A percentile compares a stretch with the other conserved stretches of the same genome.
Conservation (phyloP, 495 filamentous ascomycete genomes). For the Neurospora cerealis region DNA sequence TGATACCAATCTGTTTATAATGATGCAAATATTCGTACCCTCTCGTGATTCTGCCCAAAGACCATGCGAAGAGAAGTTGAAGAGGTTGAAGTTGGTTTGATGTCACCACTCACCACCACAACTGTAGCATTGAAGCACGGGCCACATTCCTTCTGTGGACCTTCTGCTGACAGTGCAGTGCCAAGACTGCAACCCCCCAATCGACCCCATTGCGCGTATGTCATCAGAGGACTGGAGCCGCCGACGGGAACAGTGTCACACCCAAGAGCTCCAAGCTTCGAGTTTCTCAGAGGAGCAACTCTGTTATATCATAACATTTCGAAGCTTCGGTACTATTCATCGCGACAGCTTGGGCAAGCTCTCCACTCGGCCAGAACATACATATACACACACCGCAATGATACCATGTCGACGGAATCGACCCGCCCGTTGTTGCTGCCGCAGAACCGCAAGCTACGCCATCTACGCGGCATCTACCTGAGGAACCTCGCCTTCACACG, state of each 20-base stretch:
- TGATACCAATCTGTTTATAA: background rate
- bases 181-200: background rate
- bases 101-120: background rate
- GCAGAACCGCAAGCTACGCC: slow-evolving; percentile 81
- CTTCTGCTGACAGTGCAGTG: background rate
- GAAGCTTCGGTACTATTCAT: background rate
- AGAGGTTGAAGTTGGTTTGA: background rate
- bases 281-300: background rate
- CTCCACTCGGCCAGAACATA: background rate
- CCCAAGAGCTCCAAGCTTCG: background rate
- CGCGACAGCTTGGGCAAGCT: background rate
- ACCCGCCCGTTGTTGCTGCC: slow-evolving; percentile 37
- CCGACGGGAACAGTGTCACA: background rate
- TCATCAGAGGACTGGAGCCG: background rate
- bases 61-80: background rate
- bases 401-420: slow-evolving; percentile 28
- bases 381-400: slow-evolving; percentile 6
- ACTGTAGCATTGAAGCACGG: background rate
- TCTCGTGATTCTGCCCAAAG: background rate
- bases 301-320: background rate
- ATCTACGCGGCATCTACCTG: slow-evolving; percentile 77
- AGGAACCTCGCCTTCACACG: slow-evolving; percentile 69
- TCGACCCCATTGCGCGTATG: background rate
- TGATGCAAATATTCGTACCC: background rate
- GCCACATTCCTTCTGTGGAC: background rate